These are phyloP conservation scores for Withania somnifera DNA, from an alignment of 305 asterid genomes.

Conservation along the genomic window DNA sequence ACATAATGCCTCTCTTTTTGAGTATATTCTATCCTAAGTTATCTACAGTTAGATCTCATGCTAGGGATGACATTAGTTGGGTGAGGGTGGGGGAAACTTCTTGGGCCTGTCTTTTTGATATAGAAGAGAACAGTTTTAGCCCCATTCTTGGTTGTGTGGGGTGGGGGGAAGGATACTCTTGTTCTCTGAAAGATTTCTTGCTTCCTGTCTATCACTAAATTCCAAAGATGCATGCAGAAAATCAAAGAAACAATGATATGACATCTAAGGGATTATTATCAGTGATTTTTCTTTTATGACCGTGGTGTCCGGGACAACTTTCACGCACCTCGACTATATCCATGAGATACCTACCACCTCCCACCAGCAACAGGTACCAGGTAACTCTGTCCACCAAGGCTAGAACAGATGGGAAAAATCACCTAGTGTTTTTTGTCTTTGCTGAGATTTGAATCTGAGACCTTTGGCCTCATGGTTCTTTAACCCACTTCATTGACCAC, in stretches of 20 bases:
- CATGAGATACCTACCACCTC: no score
- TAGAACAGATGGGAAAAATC: no score
- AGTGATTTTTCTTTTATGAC: no score
- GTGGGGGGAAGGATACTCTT: not conserved
- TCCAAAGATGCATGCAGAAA: not conserved
- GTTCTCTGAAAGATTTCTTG: not conserved
- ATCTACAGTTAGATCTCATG: not conserved
- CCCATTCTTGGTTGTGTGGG: no score
- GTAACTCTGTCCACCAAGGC: no score
- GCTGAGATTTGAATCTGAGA: no score
- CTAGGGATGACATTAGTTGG: not conserved
- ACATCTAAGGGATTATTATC: not conserved
- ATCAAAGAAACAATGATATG: not conserved
- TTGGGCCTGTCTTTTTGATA: not conserved
- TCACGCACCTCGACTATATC: no score
- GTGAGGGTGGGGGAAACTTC: not conserved
- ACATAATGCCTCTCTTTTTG: not conserved
- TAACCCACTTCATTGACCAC: no score
- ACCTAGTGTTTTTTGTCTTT: no score
- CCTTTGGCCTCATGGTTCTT: no score
- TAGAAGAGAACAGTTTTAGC: not conserved
- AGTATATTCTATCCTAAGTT: not conserved
- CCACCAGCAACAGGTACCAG: no score
- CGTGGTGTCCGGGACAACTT: no score
- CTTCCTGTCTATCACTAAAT: not conserved